Conservation (phyloP, 306 rosid species). For the Alnus rubra region DNA sequence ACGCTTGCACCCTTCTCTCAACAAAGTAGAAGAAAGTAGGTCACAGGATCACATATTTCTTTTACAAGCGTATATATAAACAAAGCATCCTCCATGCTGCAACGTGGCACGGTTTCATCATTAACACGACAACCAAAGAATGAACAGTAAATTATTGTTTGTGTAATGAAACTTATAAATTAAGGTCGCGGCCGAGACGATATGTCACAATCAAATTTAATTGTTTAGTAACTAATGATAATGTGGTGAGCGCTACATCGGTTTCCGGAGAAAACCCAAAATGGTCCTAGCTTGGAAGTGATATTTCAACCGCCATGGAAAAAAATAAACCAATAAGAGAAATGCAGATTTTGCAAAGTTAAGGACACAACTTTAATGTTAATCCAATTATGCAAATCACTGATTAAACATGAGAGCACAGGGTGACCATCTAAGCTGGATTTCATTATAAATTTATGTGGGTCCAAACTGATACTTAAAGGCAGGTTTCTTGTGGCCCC, state of each 20-base stretch:
- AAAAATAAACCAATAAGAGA: conserved; percentile 13
- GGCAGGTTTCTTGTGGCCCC: conserved; percentile 41
- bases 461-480: conserved; percentile 54
- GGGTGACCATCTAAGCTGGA: conserved; percentile 20
- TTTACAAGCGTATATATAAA: conserved; percentile 17
- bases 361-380: not conserved
- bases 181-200: too few species aligned
- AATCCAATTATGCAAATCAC: too few species aligned
- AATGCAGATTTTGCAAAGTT: not conserved
- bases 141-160: too few species aligned
- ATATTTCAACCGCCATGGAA: conserved; percentile 55
- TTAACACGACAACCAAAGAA: conserved; percentile 7
- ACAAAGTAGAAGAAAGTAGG: too few species aligned
- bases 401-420: not conserved
- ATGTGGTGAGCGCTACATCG: too few species aligned
- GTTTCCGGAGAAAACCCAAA: conserved; percentile 14
- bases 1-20: too few species aligned
- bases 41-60: conserved; percentile 9
- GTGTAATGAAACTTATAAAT: too few species aligned
- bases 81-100: conserved; percentile 23
- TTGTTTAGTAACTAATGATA: too few species aligned
- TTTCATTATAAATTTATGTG: conserved; percentile 33
- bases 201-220: too few species aligned
- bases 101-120: conserved; percentile 37
- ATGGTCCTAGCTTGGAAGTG: conserved; percentile 43